phyloP scores from a whole-genome alignment of 352 stramenopile genomes.

The Phytopythium aichiense region DNA sequence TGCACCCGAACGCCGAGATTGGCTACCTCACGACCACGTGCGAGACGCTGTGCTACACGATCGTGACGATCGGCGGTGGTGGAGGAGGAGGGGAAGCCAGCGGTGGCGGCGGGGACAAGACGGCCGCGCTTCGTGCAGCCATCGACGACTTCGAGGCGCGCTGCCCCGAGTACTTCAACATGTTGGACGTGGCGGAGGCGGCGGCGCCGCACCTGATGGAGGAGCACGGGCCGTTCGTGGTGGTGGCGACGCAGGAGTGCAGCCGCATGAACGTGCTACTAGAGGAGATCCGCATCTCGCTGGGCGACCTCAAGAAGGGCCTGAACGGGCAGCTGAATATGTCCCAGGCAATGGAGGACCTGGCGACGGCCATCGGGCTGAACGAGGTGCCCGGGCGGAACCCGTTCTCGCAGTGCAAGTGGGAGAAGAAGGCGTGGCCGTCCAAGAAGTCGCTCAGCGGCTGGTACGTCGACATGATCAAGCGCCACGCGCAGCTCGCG shows the following conservation, averaged over 20 bases:
- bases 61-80: constrained; percentile 82
- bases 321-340: constrained; percentile 96
- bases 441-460: constrained; percentile 91
- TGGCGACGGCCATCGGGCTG: constrained; percentile 87
- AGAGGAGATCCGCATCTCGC: constrained; percentile 87
- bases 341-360: constrained; percentile 93
- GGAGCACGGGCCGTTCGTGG: constrained; percentile 91
- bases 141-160: constrained; percentile 91
- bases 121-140: constrained; percentile 62
- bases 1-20: constrained; percentile 96
- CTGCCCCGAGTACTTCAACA: constrained; percentile 90
- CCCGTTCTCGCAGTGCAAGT: constrained; percentile 94
- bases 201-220: constrained; percentile 86
- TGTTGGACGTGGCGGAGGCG: constrained; percentile 89
- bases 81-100: constrained; percentile 32
- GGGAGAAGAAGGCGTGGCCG: constrained; percentile 95
- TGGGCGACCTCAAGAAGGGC: constrained; percentile 94
- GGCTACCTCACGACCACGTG: constrained; percentile 93
- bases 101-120: constrained; percentile 73
- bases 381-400: constrained; percentile 95
- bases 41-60: constrained; percentile 91
- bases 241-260: constrained; percentile 94
- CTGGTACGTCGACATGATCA: constrained; percentile 93
- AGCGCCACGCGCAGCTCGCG: constrained; percentile 88
- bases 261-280: constrained; percentile 93